Evolutionary conservation across 768 basidiomycete species (phyloP), one percentile per base, ranked within the genome.

Genomic region (Amanita muscaria): DNA sequence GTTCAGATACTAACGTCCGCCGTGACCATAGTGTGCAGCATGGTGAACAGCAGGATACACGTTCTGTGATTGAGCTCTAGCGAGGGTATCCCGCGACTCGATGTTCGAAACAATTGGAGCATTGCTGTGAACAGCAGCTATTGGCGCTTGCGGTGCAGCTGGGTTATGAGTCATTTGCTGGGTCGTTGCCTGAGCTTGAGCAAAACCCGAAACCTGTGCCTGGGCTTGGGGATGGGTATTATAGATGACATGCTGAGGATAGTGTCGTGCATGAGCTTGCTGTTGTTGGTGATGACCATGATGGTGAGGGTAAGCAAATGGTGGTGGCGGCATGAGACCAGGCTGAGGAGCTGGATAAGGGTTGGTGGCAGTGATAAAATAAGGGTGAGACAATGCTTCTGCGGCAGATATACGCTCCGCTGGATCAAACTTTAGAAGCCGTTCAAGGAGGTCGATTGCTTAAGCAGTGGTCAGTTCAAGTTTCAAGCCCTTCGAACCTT

Each of bases 381-480:
- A 97, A 0, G 90, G 88, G 55, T 99, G 96, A 6, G 75, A 78
- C 45, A 98, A 76, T 0, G 94, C 92, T 35, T 97, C 88, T 8
- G 83, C 80, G 19, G 94, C 94, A 10, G 90, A 87, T 36, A 93
- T 80, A 43, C 96, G 83, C 55, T 90, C 85, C 22, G 82, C 73
- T 2, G 96, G 96, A 58, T 98, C 96, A 57, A 98, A 99, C 57
- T 97, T 92, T 37, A 99, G 77, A 34, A 98, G 79, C 38, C 83
- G 80, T 62, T 98, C 96, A 34, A 99, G 80, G 2, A 98, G 76
- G 63, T 97, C 91, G 59, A 97, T 77, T 18, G 94, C 94, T 77
- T 40, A 12, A 71, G 52, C 23, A 23, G 44, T 48, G n/a, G 48
- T 39, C 40, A 27, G 5, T 39, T 16, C 18, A 42, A 33, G 42